Percentiles rank a stretch among this genome's conserved stretches.
Evolutionary conservation across 805 yeast species (phyloP).

Genomic region (Metschnikowia lochheadii): DNA sequence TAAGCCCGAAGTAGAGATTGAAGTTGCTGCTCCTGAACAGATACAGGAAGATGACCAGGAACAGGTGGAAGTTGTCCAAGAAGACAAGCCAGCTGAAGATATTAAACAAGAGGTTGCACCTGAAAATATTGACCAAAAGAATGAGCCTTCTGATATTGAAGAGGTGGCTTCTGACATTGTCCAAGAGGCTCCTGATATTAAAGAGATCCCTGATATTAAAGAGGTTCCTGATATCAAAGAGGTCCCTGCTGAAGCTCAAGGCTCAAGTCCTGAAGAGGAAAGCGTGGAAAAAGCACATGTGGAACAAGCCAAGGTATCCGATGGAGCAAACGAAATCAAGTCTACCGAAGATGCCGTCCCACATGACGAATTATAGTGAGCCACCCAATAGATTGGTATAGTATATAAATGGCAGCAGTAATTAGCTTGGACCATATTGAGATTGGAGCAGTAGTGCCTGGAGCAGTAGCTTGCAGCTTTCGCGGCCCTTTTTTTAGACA

Average conservation of each 20-base stretch:
- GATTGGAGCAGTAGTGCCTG: too few relatives aligned
- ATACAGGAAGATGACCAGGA: not conserved
- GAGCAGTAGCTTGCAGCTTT: not conserved
- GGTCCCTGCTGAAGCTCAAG: not conserved
- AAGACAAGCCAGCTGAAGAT: not conserved
- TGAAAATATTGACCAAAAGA: not conserved
- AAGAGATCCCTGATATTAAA: not conserved
- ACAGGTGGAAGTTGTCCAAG: not conserved
- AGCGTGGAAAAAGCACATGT: not conserved
- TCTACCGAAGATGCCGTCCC: not conserved
- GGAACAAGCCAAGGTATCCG: too few relatives aligned
- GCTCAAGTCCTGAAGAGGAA: not conserved
- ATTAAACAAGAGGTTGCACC: not conserved
- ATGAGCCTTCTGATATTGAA: too few relatives aligned
- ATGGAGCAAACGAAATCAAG: not conserved
- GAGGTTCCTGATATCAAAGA: not conserved
- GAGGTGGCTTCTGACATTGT: not conserved
- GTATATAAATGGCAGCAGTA: too few relatives aligned
- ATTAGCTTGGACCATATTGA: too few relatives aligned
- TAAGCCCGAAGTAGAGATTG: not conserved
- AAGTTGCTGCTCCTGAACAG: not conserved
- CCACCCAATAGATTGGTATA: not conserved
- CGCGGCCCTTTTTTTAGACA: not conserved
- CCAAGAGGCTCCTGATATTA: not conserved
- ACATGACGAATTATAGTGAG: slow-evolving; percentile 1